These are phyloP conservation scores for Funneliformis geosporum DNA, from an alignment of 192 early-diverging fungal species.

Conservation along the genomic window DNA sequence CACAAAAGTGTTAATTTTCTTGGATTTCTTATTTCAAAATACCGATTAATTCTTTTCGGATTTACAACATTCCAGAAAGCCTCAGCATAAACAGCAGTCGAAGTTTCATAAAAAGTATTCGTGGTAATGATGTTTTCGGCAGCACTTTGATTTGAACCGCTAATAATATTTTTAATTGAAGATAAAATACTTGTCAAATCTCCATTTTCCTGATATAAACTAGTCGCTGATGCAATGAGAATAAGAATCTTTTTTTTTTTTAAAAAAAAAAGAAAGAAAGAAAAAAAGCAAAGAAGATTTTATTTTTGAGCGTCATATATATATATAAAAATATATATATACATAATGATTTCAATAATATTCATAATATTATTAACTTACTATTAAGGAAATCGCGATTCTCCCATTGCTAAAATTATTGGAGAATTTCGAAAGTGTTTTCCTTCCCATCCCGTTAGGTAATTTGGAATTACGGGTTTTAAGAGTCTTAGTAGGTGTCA, in stretches of 20 bases:
- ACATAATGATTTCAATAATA: too few relatives aligned
- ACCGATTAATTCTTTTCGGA: slow-evolving; percentile 46
- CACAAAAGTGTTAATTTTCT: slow-evolving; percentile 6
- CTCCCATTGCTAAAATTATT: background rate
- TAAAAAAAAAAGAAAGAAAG: too few relatives aligned
- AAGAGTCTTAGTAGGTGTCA: background rate
- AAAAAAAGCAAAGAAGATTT: background rate
- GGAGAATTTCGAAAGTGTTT: background rate
- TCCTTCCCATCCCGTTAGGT: too few relatives aligned
- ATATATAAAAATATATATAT: background rate
- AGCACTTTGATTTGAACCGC: background rate
- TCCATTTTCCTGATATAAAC: background rate
- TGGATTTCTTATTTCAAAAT: slow-evolving; percentile 51
- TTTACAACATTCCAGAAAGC: slow-evolving; percentile 57
- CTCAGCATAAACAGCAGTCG: background rate
- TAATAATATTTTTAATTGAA: background rate
- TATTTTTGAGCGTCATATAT: background rate
- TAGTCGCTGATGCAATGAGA: background rate
- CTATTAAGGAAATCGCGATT: background rate
- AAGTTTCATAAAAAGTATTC: slow-evolving; percentile 13
- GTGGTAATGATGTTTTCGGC: background rate
- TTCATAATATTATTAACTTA: slow-evolving; percentile 14
- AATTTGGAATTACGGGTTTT: background rate
- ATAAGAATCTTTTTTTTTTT: background rate
- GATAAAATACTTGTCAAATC: background rate